Evolutionary conservation across 306 rosid genomes (phyloP).

Genomic region (Datisca glomerata): DNA sequence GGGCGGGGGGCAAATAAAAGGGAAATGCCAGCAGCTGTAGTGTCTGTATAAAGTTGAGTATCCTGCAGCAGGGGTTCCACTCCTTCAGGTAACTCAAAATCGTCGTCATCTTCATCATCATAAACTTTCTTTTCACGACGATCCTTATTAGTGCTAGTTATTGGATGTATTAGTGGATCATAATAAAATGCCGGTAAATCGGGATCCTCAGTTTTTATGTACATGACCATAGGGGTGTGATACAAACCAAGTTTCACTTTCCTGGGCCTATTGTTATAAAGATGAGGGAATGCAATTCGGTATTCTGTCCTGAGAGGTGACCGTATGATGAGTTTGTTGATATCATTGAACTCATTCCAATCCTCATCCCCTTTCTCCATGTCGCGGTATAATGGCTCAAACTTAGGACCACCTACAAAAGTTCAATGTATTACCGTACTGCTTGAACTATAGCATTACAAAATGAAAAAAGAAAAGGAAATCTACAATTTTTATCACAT

Average conservation of each 20-base stretch:
- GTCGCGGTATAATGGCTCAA: conserved; percentile 97
- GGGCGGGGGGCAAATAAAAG: conserved; percentile 97
- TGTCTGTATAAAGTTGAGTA: conserved; percentile 87
- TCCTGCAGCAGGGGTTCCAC: conserved; percentile 80
- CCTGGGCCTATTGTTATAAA: conserved; percentile 96
- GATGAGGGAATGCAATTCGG: conserved; percentile 97
- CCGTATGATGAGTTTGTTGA: conserved; percentile 93
- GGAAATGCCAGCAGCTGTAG: conserved; percentile 95
- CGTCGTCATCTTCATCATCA: conserved; percentile 86
- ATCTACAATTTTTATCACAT: no score
- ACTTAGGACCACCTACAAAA: conserved; percentile 85
- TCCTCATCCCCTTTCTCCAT: conserved; percentile 99
- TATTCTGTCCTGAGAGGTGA: conserved; percentile 98
- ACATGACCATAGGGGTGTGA: conserved; percentile 97
- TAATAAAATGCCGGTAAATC: conserved; percentile 97
- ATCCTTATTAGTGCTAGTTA: conserved; percentile 85
- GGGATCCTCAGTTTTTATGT: conserved; percentile 94
- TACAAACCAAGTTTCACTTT: conserved; percentile 90
- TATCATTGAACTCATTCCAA: conserved; percentile 99
- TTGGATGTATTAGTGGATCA: conserved; percentile 97
- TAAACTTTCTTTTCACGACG: conserved; percentile 68
- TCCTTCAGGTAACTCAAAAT: conserved; percentile 72
- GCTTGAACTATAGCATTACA: background rate
- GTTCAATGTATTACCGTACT: background rate
- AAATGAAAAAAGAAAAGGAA: no score